These are phyloP conservation scores for Marasmius sp. DNA, from an alignment of 1,284 basidiomycete genomes.

Conservation along the genomic window DNA sequence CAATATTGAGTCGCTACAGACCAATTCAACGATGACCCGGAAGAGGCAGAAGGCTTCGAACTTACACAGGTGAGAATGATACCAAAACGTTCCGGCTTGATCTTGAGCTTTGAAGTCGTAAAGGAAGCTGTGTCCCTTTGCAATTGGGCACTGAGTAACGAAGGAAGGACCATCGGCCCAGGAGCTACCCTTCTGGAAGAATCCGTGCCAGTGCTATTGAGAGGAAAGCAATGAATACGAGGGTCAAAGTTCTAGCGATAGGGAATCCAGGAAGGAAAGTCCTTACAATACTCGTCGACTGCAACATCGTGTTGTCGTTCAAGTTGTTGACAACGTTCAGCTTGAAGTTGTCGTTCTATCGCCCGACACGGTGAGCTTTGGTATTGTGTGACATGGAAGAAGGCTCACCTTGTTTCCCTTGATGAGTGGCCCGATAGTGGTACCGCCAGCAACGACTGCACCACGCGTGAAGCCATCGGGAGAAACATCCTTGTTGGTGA, in stretches of 20 bases:
- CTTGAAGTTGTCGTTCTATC: constrained; percentile 20
- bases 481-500: not conserved
- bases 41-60: constrained; percentile 4
- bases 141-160: constrained; percentile 42
- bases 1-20: constrained; percentile 33
- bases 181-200: constrained; percentile 31
- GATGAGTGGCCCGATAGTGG: constrained; percentile 18
- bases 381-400: not conserved
- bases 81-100: constrained; percentile 45
- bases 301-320: constrained; percentile 20
- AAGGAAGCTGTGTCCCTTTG: constrained; percentile 29
- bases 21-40: not conserved
- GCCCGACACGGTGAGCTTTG: not conserved
- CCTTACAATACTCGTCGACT: constrained; percentile 2
- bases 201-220: constrained; percentile 40
- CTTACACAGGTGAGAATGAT: constrained; percentile 41
- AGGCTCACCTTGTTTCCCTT: constrained; percentile 16
- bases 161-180: constrained; percentile 34
- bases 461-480: not conserved
- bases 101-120: constrained; percentile 31
- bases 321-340: constrained; percentile 23
- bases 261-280: not conserved
- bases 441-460: constrained; percentile 3
- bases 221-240: not conserved
- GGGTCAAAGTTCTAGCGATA: not conserved